phyloP scores from a whole-genome alignment of 495 filamentous ascomycete genomes.

The Penicillium turbatum region DNA sequence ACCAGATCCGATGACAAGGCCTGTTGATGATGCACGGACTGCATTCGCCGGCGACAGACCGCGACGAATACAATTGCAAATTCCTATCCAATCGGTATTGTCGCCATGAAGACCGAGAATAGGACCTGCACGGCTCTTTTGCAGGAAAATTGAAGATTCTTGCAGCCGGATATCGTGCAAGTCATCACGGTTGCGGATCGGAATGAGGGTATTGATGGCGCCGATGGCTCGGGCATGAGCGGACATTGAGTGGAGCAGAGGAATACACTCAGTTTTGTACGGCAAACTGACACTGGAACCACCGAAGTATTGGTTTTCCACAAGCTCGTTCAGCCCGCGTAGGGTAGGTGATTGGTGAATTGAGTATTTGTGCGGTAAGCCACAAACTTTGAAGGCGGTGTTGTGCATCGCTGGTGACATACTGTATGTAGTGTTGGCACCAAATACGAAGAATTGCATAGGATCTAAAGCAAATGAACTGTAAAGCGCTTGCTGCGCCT shows the following conservation, averaged over 20 bases:
- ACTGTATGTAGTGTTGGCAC: constrained; percentile 43
- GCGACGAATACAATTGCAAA: constrained; percentile 61
- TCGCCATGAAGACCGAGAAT: constrained; percentile 68
- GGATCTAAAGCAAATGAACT: constrained; percentile 53
- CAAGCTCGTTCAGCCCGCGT: constrained; percentile 60
- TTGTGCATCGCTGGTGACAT: constrained; percentile 59
- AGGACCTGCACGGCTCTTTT: constrained; percentile 58
- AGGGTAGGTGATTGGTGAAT: constrained; percentile 61
- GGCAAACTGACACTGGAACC: constrained; percentile 70
- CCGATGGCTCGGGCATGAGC: constrained; percentile 73
- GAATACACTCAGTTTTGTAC: constrained; percentile 70
- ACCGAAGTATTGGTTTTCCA: constrained; percentile 62
- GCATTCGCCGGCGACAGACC: constrained; percentile 75
- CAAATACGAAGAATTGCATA: constrained; percentile 43
- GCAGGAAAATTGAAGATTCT: constrained; percentile 45
- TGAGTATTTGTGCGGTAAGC: constrained; percentile 69
- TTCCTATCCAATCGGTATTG: constrained; percentile 83
- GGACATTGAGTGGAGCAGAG: constrained; percentile 63
- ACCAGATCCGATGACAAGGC: constrained; percentile 71
- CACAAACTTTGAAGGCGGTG: constrained; percentile 64
- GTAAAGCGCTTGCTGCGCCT: constrained; percentile 46
- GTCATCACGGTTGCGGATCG: constrained; percentile 55
- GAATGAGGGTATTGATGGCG: constrained; percentile 72
- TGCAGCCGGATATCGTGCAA: constrained; percentile 35
- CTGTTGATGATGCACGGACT: constrained; percentile 62